These are phyloP conservation scores for Apiospora koreana DNA, from an alignment of 2,329 filamentous ascomycete genomes.

Conservation along the genomic window DNA sequence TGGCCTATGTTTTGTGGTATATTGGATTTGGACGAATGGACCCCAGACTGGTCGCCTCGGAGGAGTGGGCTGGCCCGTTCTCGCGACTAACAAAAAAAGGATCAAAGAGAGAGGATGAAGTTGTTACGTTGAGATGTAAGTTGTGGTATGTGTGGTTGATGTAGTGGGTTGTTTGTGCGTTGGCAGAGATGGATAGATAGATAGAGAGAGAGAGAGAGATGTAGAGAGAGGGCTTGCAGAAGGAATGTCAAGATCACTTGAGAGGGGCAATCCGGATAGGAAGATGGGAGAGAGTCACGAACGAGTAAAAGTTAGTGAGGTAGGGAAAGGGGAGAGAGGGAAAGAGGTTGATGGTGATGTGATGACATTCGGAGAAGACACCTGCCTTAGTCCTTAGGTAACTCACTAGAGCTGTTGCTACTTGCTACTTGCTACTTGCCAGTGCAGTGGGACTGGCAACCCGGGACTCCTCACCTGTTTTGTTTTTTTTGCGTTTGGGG, in stretches of 20 bases:
- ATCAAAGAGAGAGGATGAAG: slow-evolving; percentile 13
- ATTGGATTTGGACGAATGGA: background rate
- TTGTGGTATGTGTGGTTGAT: background rate
- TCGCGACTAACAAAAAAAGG: slow-evolving; percentile 9
- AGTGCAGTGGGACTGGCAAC: background rate
- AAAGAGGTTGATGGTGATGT: slow-evolving; percentile 9
- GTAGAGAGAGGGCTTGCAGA: slow-evolving; percentile 9
- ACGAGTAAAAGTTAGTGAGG: slow-evolving; percentile 11
- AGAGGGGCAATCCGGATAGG: slow-evolving; percentile 9
- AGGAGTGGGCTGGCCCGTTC: slow-evolving; percentile 9
- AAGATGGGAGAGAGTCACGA: slow-evolving; percentile 10
- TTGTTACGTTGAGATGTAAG: slow-evolving; percentile 8
- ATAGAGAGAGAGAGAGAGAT: background rate
- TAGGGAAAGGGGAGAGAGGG: slow-evolving; percentile 7
- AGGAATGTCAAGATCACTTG: slow-evolving; percentile 12
- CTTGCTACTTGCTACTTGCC: no score
- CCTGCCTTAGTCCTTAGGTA: slow-evolving; percentile 8
- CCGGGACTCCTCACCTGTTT: background rate
- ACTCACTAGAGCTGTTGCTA: background rate
- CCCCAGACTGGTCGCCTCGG: slow-evolving; percentile 2
- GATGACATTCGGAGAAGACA: slow-evolving; percentile 8
- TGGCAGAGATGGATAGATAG: slow-evolving; percentile 4
- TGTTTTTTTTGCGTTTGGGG: slow-evolving; percentile 1
- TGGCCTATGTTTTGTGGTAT: slow-evolving; percentile 6
- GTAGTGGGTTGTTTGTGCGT: background rate